phyloP scores from a whole-genome alignment of 257 asterid species.

The Agastache rugosa region DNA sequence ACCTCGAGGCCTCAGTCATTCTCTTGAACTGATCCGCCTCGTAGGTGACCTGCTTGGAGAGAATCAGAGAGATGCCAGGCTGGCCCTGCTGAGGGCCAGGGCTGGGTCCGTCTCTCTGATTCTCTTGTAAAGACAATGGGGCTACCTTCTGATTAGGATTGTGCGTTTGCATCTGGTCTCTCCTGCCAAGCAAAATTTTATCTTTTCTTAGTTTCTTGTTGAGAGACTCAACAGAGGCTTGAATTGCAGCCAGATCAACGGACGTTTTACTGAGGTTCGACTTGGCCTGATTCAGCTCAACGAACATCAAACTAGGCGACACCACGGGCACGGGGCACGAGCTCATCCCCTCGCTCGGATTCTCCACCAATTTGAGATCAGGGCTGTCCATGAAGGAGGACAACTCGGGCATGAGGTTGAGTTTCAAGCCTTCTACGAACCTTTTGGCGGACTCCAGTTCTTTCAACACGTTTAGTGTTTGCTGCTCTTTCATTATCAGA shows the following conservation, averaged over 20 bases:
- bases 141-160: background rate
- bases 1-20: conserved; percentile 87
- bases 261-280: conserved; percentile 69
- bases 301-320: conserved; percentile 61
- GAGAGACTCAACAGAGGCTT: conserved; percentile 81
- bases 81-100: background rate
- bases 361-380: conserved; percentile 29
- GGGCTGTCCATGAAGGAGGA: conserved; percentile 52
- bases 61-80: conserved; percentile 12
- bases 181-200: conserved; percentile 41
- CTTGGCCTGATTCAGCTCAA: conserved; percentile 74
- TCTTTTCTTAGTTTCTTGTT: conserved; percentile 65
- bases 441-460: conserved; percentile 71
- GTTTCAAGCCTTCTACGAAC: conserved; percentile 62
- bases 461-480: conserved; percentile 65
- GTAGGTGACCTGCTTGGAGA: conserved; percentile 38
- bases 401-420: conserved; percentile 56
- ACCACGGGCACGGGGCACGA: conserved; percentile 43
- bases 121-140: background rate
- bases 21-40: conserved; percentile 88
- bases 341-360: conserved; percentile 37
- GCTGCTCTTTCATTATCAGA: conserved; percentile 61
- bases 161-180: conserved; percentile 24
- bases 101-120: background rate
- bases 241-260: conserved; percentile 70